phyloP scores from a whole-genome alignment of 2,329 filamentous ascomycete genomes.

The Penicillium sclerotigenum region DNA sequence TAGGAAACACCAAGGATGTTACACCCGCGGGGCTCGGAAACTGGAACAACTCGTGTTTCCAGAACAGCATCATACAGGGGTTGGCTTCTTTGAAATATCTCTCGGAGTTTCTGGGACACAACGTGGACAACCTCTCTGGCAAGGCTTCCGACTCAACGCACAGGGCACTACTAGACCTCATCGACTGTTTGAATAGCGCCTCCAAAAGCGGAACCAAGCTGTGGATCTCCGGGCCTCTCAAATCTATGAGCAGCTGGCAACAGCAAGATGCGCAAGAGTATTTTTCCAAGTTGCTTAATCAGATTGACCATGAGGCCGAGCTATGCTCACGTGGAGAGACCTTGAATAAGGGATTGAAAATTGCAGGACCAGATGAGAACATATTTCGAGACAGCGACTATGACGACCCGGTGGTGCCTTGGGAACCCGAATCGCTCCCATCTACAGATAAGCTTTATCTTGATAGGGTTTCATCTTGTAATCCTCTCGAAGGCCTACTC shows the following conservation, averaged over 20 bases:
- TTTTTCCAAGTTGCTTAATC: slow-evolving; percentile 82
- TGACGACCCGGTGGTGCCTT: slow-evolving; percentile 6
- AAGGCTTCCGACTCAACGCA: slow-evolving; percentile 47
- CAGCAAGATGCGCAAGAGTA: slow-evolving; percentile 99
- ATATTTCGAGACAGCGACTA: slow-evolving; percentile 26
- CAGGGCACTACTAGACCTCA: slow-evolving; percentile 60
- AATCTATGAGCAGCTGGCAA: slow-evolving; percentile 91
- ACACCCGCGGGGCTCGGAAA: slow-evolving; percentile 71
- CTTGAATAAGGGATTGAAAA: slow-evolving; percentile 43
- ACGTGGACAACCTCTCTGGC: slow-evolving; percentile 36
- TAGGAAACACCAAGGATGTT: slow-evolving; percentile 32
- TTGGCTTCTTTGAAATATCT: slow-evolving; percentile 73
- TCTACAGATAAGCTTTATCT: slow-evolving; percentile 4
- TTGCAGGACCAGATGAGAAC: slow-evolving; percentile 35
- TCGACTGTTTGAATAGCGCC: slow-evolving; percentile 66
- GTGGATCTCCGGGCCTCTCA: slow-evolving; percentile 77
- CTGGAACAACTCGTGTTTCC: slow-evolving; percentile 93
- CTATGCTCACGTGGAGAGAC: slow-evolving; percentile 48
- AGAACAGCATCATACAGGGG: slow-evolving; percentile 90
- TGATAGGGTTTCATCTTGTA: slow-evolving; percentile 48
- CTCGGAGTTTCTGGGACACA: slow-evolving; percentile 59
- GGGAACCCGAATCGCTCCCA: slow-evolving; percentile 13
- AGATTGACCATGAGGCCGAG: slow-evolving; percentile 73
- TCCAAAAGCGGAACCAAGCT: slow-evolving; percentile 71
- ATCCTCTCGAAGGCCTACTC: slow-evolving; percentile 81